Evolutionary conservation across 2,329 filamentous ascomycete genomes (phyloP).

Genomic region (Penicillium sp.): DNA sequence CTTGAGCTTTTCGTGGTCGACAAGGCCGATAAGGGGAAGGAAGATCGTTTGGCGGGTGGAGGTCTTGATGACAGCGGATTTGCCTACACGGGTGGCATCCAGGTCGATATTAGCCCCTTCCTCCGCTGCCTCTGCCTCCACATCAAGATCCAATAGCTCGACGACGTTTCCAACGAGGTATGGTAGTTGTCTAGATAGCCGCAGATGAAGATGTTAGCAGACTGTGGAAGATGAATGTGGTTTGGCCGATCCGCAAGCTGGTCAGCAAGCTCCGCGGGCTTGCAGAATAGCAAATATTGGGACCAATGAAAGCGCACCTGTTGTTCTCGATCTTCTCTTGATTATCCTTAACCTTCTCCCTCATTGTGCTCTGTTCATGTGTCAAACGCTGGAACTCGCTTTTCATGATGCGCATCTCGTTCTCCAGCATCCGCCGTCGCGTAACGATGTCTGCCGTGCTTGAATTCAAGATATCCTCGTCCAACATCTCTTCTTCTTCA

Average conservation of each 20-base stretch:
- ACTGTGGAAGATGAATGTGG: background rate
- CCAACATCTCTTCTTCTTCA: slow-evolving; percentile 76
- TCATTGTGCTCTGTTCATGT: slow-evolving; percentile 94
- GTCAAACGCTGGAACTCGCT: slow-evolving; percentile 91
- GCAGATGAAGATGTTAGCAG: slow-evolving; percentile 13
- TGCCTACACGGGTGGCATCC: slow-evolving; percentile 93
- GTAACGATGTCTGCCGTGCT: slow-evolving; percentile 94
- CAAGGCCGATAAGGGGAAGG: slow-evolving; percentile 91
- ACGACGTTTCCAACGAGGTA: slow-evolving; percentile 99
- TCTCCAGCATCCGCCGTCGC: slow-evolving; percentile 87
- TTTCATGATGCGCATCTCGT: slow-evolving; percentile 98
- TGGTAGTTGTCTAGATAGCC: slow-evolving; percentile 73
- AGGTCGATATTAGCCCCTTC: slow-evolving; percentile 98
- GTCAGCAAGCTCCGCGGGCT: slow-evolving; percentile 19
- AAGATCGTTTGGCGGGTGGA: slow-evolving; percentile 98
- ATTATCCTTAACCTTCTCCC: slow-evolving; percentile 99
- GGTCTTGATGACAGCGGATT: slow-evolving; percentile 98
- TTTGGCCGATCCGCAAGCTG: background rate
- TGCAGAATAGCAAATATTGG: background rate
- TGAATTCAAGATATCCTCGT: slow-evolving; percentile 88
- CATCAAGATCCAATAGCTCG: slow-evolving; percentile 93
- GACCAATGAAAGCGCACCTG: slow-evolving; percentile 56
- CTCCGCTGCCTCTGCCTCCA: slow-evolving; percentile 90
- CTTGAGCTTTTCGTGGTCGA: slow-evolving; percentile 92
- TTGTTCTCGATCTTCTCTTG: slow-evolving; percentile 99